Conservation (phyloP, 2,329 filamentous ascomycete genomes). For the Colletotrichum musicola region DNA sequence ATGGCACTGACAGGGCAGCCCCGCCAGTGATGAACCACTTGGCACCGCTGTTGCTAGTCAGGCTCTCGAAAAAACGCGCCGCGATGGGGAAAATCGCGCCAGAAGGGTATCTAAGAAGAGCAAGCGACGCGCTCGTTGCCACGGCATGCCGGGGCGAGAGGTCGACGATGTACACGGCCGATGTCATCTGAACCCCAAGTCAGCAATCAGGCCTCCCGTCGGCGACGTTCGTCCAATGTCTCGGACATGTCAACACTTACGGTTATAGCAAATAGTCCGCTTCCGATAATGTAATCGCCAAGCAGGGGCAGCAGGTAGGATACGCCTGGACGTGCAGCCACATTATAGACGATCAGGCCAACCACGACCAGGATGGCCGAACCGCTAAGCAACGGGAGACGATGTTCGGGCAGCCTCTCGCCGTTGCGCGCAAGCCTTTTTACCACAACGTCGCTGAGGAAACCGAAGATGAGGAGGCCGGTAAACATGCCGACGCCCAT, state of each 20-base stretch:
- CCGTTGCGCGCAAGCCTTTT: slow-evolving; percentile 4
- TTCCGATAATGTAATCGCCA: slow-evolving; percentile 17
- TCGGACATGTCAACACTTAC: neutral
- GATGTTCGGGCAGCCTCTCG: slow-evolving; percentile 24
- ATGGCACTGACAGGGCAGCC: neutral
- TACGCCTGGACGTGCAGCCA: slow-evolving; percentile 1
- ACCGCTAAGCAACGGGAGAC: slow-evolving; percentile 17
- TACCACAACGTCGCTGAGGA: slow-evolving; percentile 22
- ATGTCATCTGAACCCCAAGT: slow-evolving; percentile 21
- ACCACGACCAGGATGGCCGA: slow-evolving; percentile 16
- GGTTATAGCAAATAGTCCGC: slow-evolving; percentile 14
- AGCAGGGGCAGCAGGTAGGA: slow-evolving; percentile 14
- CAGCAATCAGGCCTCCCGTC: neutral
- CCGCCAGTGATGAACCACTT: slow-evolving; percentile 25
- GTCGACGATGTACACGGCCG: slow-evolving; percentile 26
- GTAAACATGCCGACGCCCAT: slow-evolving; percentile 22
- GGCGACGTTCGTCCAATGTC: neutral
- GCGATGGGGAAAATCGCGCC: slow-evolving; percentile 19
- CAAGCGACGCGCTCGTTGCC: slow-evolving; percentile 22
- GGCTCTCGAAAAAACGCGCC: slow-evolving; percentile 15
- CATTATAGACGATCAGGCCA: slow-evolving; percentile 18
- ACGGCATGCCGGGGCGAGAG: slow-evolving; percentile 25
- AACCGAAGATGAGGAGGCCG: slow-evolving; percentile 24
- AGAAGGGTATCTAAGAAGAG: slow-evolving; percentile 25
- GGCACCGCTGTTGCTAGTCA: slow-evolving; percentile 27